Conservation (phyloP, 441 rosid species). For the Erodium trifolium region DNA sequence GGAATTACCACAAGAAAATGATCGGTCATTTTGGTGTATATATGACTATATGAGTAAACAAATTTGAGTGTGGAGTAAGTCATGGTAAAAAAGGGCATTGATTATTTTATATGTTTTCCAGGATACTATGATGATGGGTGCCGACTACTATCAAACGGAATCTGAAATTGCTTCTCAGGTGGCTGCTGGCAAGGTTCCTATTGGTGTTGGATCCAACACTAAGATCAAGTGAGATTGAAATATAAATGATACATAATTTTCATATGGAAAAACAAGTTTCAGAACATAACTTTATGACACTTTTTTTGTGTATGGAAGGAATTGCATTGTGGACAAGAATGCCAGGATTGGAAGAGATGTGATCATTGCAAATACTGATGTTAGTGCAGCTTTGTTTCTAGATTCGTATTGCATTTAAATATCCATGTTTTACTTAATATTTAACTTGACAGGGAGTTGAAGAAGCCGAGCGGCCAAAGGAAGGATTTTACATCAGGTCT, state of each 20-base stretch:
- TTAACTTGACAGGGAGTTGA: slow-evolving; percentile 50
- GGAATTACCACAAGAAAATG: too few relatives aligned
- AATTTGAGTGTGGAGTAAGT: too few relatives aligned
- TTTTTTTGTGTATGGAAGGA: slow-evolving; percentile 29
- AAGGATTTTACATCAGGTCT: slow-evolving; percentile 77
- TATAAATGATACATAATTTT: too few relatives aligned
- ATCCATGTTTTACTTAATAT: too few relatives aligned
- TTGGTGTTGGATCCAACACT: slow-evolving; percentile 69
- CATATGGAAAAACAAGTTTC: too few relatives aligned
- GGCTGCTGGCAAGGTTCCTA: slow-evolving; percentile 75
- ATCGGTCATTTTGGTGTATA: too few relatives aligned
- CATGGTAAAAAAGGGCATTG: too few relatives aligned
- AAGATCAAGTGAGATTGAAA: slow-evolving; percentile 47
- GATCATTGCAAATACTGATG: slow-evolving; percentile 58
- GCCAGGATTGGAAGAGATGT: slow-evolving; percentile 12
- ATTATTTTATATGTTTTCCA: slow-evolving; percentile 16
- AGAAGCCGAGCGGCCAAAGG: slow-evolving; percentile 78
- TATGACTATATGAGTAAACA: too few relatives aligned
- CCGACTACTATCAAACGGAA: slow-evolving; percentile 81
- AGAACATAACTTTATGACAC: too few relatives aligned
- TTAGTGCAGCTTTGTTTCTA: slow-evolving; percentile 22
- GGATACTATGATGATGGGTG: slow-evolving; percentile 87
- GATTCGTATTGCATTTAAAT: too few relatives aligned
- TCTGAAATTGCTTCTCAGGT: slow-evolving; percentile 77
- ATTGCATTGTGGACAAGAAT: slow-evolving; percentile 86